Percentiles rank a stretch among this genome's conserved stretches.
phyloP scores from a whole-genome alignment of 2,329 filamentous ascomycete species.

The Cyphellophora attinorum region DNA sequence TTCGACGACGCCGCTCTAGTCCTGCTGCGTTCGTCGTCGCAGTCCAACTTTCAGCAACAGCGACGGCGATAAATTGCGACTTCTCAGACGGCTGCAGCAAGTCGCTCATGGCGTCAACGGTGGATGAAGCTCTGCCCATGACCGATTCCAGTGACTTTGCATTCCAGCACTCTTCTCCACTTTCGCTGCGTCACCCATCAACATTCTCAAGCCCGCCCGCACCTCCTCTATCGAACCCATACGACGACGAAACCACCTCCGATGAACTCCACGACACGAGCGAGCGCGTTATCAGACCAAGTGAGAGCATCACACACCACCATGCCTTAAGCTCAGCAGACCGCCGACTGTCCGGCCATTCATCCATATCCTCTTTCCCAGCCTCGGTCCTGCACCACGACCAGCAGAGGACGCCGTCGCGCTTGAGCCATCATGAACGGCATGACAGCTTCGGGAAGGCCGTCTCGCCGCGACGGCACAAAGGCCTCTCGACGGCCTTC shows the following conservation, averaged over 20 bases:
- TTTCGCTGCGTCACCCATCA: slow-evolving; percentile 12
- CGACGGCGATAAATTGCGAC: too few relatives aligned
- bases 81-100: too few relatives aligned
- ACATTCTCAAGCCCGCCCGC: slow-evolving; percentile 6
- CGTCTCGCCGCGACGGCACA: not conserved
- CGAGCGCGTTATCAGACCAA: not conserved
- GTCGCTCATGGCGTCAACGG: too few relatives aligned
- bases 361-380: slow-evolving; percentile 19
- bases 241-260: not conserved
- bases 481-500: slow-evolving; percentile 23
- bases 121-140: too few relatives aligned
- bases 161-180: slow-evolving; percentile 15
- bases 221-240: slow-evolving; percentile 4
- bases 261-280: not conserved
- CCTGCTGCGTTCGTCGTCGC: too few relatives aligned
- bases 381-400: slow-evolving; percentile 13
- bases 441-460: not conserved
- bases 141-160: too few relatives aligned
- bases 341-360: slow-evolving; percentile 11
- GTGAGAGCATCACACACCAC: not conserved
- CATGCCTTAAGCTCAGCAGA: not conserved
- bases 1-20: too few relatives aligned
- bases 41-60: too few relatives aligned
- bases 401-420: slow-evolving; percentile 8
- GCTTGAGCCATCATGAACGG: not conserved